Base-by-base conservation (phyloP, 306 rosid species). In the Citrullus mucosospermus region DNA sequence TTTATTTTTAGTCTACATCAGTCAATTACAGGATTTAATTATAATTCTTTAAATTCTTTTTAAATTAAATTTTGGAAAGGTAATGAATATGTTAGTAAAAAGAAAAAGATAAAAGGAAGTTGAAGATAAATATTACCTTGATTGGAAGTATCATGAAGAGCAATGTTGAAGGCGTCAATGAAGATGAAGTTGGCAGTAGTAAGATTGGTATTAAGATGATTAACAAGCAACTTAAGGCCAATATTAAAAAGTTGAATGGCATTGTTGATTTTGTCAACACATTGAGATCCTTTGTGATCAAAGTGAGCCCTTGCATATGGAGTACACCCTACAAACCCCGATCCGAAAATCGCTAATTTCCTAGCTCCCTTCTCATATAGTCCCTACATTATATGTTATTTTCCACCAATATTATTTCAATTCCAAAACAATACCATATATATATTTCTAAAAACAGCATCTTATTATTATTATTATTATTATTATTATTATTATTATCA, bases 171-270 rank as follows among this genome's bases (percentile, higher is more conserved):
- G 18, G 10, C 20, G 48, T 89, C 72, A 65, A 84, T 43, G 32
- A 66, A 87, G 72, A 79, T 79, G n/a, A 73, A 85, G 44, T 80
- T 84, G 13, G 91, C 84, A 6, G 7, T 6, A 25, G 51, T 20
- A 28, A 39, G 28, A 6, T 36, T 11, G 7, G 0, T 22, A 36
- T 89, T 89, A 44, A 82, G 70, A 6, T 48, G 46, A 55, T 60
- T 12, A 17, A 89, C 85, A 0, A 83, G 66, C 9, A 77, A 48
- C 79, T 18, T 81, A 25, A 91, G 88, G 20, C 77, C 51, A 17
- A 30, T 13, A 22, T 80, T 85, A 61, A 85, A 87, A 15, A 85
- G 10, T 38, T 30, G 60, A 1, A 70, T 73, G 5, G 71, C 91
- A 7, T 0, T 10, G 83, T 89, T 89, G 28, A 77, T 14, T 0